Conservation (phyloP, 2,329 filamentous ascomycete genomes). For the Colletotrichum sp. region DNA sequence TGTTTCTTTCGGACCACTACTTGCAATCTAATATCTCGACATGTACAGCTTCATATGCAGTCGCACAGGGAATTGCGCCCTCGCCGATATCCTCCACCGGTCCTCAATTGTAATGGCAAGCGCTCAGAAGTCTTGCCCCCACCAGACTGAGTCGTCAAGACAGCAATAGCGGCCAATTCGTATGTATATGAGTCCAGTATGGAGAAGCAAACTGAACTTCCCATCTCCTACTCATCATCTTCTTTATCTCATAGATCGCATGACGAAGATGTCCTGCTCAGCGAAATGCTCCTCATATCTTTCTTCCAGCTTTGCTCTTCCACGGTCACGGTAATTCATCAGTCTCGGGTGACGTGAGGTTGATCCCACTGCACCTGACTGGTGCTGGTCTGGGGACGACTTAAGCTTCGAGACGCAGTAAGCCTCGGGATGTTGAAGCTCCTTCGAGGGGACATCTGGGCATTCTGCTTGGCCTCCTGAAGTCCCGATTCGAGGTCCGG, state of each 20-base stretch:
- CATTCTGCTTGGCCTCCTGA: neutral
- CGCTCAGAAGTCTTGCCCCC: neutral
- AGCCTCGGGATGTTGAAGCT: slow-evolving; percentile 1
- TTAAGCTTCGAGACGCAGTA: neutral
- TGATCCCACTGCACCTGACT: slow-evolving; percentile 6
- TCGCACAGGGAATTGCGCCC: neutral
- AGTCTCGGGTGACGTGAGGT: neutral
- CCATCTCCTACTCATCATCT: neutral
- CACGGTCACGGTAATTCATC: neutral
- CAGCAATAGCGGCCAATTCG: neutral
- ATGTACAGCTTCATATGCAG: neutral
- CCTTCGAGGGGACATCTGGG: neutral
- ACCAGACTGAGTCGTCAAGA: neutral
- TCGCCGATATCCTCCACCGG: neutral
- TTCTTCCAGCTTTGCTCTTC: neutral
- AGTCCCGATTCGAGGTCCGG: slow-evolving; percentile 7
- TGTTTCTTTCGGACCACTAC: neutral
- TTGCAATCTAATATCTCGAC: neutral
- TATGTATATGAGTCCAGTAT: neutral
- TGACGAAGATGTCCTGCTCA: neutral
- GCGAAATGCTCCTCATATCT: neutral
- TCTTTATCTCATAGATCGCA: neutral
- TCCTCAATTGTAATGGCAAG: neutral
- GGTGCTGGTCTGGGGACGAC: neutral
- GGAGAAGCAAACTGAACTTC: neutral